phyloP scores from a whole-genome alignment of 768 basidiomycete species.

The Mycena amicta region DNA sequence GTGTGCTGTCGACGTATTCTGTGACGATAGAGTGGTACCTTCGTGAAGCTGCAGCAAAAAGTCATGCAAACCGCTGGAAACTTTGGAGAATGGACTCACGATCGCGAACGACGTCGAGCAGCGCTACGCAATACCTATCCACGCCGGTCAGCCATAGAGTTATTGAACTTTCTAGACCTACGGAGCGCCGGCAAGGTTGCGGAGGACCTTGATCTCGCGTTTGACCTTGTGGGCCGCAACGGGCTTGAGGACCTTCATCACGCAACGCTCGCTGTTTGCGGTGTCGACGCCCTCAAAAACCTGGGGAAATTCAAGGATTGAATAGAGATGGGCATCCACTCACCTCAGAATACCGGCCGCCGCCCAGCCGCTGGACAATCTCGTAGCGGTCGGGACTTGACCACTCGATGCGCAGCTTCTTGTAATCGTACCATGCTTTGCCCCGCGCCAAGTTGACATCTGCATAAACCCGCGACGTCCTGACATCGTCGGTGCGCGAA shows the following conservation, averaged over 20 bases:
- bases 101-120: slow-evolving; percentile 63
- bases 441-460: slow-evolving; percentile 55
- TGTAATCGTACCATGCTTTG: slow-evolving; percentile 55
- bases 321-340: not conserved
- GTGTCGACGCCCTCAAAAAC: slow-evolving; percentile 55
- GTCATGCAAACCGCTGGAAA: not conserved
- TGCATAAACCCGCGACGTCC: slow-evolving; percentile 44
- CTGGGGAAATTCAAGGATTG: slow-evolving; percentile 23
- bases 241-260: slow-evolving; percentile 66
- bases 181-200: slow-evolving; percentile 59
- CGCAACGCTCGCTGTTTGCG: slow-evolving; percentile 43
- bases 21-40: slow-evolving; percentile 59
- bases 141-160: too few species aligned
- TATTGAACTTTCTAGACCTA: too few species aligned
- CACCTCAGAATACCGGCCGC: slow-evolving; percentile 59
- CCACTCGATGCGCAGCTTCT: slow-evolving; percentile 56
- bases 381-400: slow-evolving; percentile 59
- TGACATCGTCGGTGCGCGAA: not conserved
- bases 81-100: slow-evolving; percentile 20
- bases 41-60: slow-evolving; percentile 30
- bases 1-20: slow-evolving; percentile 60
- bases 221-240: slow-evolving; percentile 66
- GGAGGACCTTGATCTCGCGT: slow-evolving; percentile 64
- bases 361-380: slow-evolving; percentile 53
- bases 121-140: slow-evolving; percentile 54